Base-by-base conservation (phyloP, 2,329 filamentous ascomycete genomes). In the Bipolaris zeicola region DNA sequence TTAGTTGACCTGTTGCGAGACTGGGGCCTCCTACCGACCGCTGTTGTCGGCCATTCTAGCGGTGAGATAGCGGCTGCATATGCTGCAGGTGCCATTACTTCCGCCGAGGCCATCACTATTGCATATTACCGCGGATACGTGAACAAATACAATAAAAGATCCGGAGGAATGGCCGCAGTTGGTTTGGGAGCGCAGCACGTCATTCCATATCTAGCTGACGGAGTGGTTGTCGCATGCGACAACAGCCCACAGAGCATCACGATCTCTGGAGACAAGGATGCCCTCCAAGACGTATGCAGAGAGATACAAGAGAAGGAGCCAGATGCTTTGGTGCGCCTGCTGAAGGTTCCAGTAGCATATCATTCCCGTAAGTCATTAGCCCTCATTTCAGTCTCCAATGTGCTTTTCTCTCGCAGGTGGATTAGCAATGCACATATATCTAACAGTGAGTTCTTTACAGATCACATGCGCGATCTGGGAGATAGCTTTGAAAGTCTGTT, bases 1-100 rank as follows among this genome's bases (percentile, higher is more conserved):
- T 52, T 71, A 1, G 63, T 70, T 1, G 58, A 66, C 11, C 45
- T 68, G 6, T 44, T 69, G 3, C 11, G 34, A 0, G 62, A 58
- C 1, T 67, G 64, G 62, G 20, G n/a, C 4, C 42, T 69, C 0
- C 4, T 2, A 1, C 60, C 65, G 0, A 14, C 24, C 1, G 49
- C 53, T 3, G 42, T 50, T 3, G 56, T 64, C 1, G 69, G 69
- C 0, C 69, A 72, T 48, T 70, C 67, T 6, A 67, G 63, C 5
- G 69, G 69, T 5, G 69, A 72, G 36, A 70, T 72, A 1, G 67
- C 63, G 1, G 67, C 67, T 13, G 60, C 67, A 14, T 69, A 62
- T 48, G 58, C 64, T 5, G 58, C 63, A 8, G 66, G 65, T 1
- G 63, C 14, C 28, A 11, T 63, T 2, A 70, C 64, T 3, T 31